Conservation (phyloP, 2,329 filamentous ascomycete species). For the Colletotrichum tamarilloi region DNA sequence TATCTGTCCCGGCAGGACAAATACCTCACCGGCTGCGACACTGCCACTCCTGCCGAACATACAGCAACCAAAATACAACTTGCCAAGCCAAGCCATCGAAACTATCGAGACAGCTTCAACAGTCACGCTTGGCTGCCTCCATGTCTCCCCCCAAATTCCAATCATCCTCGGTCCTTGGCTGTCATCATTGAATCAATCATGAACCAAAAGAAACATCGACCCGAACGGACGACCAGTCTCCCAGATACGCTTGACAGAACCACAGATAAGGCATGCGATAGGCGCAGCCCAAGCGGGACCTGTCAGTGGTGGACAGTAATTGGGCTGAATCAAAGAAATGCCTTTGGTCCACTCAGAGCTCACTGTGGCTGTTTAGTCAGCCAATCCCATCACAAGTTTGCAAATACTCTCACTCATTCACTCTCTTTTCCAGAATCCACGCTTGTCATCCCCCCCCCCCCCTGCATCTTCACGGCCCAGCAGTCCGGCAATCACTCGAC, state of each 20-base stretch:
- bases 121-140: slow-evolving; percentile 1
- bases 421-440: neutral
- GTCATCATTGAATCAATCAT: neutral
- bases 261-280: slow-evolving; percentile 27
- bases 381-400: slow-evolving; percentile 1
- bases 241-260: neutral
- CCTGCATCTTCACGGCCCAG: slow-evolving; percentile 29
- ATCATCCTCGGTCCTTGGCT: neutral
- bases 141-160: neutral
- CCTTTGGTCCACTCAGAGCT: slow-evolving; percentile 32
- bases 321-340: slow-evolving; percentile 37
- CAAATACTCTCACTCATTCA: neutral
- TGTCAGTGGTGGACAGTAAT: slow-evolving; percentile 35
- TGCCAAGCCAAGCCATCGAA: slow-evolving; percentile 25
- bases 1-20: neutral
- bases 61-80: slow-evolving; percentile 3
- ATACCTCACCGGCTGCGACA: slow-evolving; percentile 12
- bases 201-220: neutral
- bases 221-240: neutral
- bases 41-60: slow-evolving; percentile 16
- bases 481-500: slow-evolving; percentile 31
- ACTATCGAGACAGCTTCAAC: slow-evolving; percentile 21
- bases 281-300: slow-evolving; percentile 9
- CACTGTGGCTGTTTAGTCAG: slow-evolving; percentile 29
- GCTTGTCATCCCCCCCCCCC: neutral